Evolutionary conservation across 2,329 filamentous ascomycete species (phyloP), one percentile per base, ranked within the genome.

Genomic region (Botrytis fabae): DNA sequence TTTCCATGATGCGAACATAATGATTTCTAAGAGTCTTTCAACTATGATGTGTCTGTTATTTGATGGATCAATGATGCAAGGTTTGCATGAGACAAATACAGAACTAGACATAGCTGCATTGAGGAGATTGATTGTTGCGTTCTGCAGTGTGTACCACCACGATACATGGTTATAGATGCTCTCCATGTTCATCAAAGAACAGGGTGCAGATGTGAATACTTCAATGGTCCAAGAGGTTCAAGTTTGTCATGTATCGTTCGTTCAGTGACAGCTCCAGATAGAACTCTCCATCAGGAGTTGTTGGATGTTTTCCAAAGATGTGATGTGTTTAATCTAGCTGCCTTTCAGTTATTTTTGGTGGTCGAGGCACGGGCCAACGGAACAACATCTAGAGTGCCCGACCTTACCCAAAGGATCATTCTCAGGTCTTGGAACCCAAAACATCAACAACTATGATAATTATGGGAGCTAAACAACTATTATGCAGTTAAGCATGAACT

Each of bases 341-440:
- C 16, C 51, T 54, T 54, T 28, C 10, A 28, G 51, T 57, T 14
- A 8, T 57, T 16, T 44, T 18, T 28, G 48, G 6, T n/a, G 48
- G 10, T 54, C 48, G 42, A 48, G 22, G 62, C 62, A 48, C 62
- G 38, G 62, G 48, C 62, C 62, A 48, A n/a, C 44, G 62, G 62
- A 44, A 65, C 28, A 64, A 20, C 62, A 32, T 64, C 14, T 22
- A 28, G 25, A 9, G 61, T 44, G 60, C 60, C 38, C 14, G 51
- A 54, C 48, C 7, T 32, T 57, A 25, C n/a, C 51, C 14, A 28
- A 2, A 28, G 28, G 51, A 57, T 28, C 51, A 57, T 18, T 57
- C 14, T 57, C 14, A 28, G 1, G 51, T 57, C 51, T 57, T 28
- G 16, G 14, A 28, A 57, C n/a, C n/a, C 16, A 28, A 16, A 57